Conservation (phyloP, 2,329 filamentous ascomycete species). For the Xylariales sp. region DNA sequence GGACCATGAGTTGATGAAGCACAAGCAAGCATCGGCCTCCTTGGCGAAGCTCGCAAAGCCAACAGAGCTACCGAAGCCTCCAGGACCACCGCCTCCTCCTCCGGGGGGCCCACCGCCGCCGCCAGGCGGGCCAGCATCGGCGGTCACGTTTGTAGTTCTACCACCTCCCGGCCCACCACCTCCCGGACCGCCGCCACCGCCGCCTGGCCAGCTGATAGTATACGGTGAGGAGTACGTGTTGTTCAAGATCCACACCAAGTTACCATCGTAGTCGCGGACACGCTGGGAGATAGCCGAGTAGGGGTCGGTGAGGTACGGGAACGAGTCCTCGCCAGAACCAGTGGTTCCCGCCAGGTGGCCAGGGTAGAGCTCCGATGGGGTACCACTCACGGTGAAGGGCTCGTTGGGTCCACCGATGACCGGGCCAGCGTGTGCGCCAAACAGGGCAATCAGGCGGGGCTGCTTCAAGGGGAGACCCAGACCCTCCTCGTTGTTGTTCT, state of each 20-base stretch:
- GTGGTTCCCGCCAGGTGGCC: conserved; percentile 44
- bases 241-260: conserved; percentile 43
- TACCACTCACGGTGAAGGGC: conserved; percentile 7
- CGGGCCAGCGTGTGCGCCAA: conserved; percentile 56
- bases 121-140: background rate
- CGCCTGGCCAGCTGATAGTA: too few relatives aligned
- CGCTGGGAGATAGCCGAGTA: conserved; percentile 45
- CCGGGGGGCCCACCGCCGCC: background rate
- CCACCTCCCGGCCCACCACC: background rate
- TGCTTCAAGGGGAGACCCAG: conserved; percentile 53
- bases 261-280: conserved; percentile 30
- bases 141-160: too few relatives aligned
- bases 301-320: conserved; percentile 50
- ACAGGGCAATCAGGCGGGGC: conserved; percentile 33
- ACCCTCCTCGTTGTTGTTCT: conserved; percentile 42
- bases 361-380: conserved; percentile 6
- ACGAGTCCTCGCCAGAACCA: conserved; percentile 45
- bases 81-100: background rate
- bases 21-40: conserved; percentile 3
- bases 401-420: conserved; percentile 43
- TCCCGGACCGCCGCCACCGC: too few relatives aligned
- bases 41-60: background rate
- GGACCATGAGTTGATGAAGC: conserved; percentile 4
- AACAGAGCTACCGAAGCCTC: background rate
- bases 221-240: conserved; percentile 9